A percentile compares a stretch with the other conserved stretches of the same genome.
These are phyloP conservation scores for Polymyxa betae DNA, from an alignment of 208 protist genomes.

Conservation along the genomic window DNA sequence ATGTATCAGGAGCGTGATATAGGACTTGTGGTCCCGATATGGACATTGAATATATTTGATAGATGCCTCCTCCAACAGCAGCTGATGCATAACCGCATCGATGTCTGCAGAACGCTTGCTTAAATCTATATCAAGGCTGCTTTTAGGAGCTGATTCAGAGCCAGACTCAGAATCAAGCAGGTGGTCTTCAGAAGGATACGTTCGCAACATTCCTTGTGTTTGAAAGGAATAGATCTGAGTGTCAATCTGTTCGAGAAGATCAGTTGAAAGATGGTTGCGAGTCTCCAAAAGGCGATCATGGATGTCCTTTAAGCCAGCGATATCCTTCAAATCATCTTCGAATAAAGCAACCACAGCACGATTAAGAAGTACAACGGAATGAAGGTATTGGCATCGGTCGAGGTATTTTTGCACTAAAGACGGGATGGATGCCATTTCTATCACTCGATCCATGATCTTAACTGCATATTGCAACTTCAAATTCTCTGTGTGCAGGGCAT, in stretches of 20 bases:
- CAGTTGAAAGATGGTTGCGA: neutral
- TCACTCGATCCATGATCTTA: constrained; percentile 16
- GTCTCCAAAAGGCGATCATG: neutral
- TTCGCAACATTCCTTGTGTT: too few relatives aligned
- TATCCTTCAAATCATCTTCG: constrained; percentile 31
- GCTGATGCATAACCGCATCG: neutral
- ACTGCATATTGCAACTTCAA: constrained; percentile 7
- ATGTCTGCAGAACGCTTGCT: neutral
- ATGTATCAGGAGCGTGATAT: constrained; percentile 22
- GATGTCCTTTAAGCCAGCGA: constrained; percentile 27
- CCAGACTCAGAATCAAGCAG: neutral
- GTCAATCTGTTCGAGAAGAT: neutral
- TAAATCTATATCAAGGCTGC: neutral
- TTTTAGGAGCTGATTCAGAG: neutral
- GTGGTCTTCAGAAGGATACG: neutral
- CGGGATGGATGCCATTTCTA: neutral
- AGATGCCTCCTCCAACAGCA: neutral
- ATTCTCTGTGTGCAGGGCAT: neutral
- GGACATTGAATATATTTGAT: neutral
- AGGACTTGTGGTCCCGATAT: neutral
- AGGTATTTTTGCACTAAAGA: neutral
- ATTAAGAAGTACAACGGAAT: neutral
- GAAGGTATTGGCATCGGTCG: neutral
- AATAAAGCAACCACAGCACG: neutral
- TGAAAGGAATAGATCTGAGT: constrained; percentile 14